Evolutionary conservation across 2,329 filamentous ascomycete species (phyloP).

Genomic region (Conoideocrella luteorostrata): DNA sequence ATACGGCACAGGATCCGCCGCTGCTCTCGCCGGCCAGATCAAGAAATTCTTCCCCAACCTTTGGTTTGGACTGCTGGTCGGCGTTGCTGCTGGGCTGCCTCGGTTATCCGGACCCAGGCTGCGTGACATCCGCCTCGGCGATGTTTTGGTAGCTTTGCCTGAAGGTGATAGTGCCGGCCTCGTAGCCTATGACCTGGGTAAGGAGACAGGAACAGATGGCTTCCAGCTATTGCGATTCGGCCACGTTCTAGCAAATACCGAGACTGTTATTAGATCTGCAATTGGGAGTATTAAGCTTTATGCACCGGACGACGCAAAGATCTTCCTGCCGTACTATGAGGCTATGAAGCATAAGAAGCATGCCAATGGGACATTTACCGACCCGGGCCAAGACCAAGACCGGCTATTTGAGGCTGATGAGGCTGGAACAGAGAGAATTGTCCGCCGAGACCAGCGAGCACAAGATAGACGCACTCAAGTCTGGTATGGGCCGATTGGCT

Average conservation of each 20-base stretch:
- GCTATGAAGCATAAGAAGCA: not conserved
- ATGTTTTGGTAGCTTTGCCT: slow-evolving; percentile 24
- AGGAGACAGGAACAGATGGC: slow-evolving; percentile 15
- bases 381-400: not conserved
- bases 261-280: not conserved
- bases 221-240: not conserved
- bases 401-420: not conserved
- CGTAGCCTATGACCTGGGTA: slow-evolving; percentile 22
- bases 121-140: slow-evolving; percentile 28
- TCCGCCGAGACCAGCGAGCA: no score
- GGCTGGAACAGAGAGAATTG: no score
- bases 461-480: not conserved
- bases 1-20: slow-evolving; percentile 27
- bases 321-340: not conserved
- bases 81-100: slow-evolving; percentile 31
- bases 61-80: slow-evolving; percentile 32
- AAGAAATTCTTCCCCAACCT: slow-evolving; percentile 29
- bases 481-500: slow-evolving; percentile 2
- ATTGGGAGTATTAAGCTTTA: not conserved
- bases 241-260: not conserved
- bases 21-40: slow-evolving; percentile 26
- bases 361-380: not conserved
- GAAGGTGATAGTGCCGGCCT: slow-evolving; percentile 17
- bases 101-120: no score
- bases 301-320: not conserved